phyloP scores from a whole-genome alignment of 108 stramenopile genomes.

The Pseudonitzschia multiseries region DNA sequence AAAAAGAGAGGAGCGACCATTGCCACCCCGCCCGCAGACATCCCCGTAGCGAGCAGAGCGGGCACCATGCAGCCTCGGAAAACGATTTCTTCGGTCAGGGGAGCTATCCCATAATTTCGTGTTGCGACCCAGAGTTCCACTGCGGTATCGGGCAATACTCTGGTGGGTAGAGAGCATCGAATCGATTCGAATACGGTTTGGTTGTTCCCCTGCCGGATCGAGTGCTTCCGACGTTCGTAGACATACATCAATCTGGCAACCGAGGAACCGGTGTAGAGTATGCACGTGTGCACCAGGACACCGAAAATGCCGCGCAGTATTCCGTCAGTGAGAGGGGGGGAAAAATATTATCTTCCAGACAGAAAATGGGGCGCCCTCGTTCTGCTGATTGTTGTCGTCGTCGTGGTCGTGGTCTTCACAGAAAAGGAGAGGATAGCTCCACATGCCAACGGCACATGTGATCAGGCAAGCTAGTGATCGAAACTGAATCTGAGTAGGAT shows the following conservation, averaged over 20 bases:
- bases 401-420: conserved; percentile 18
- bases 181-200: conserved; percentile 15
- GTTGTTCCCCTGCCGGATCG: conserved; percentile 12
- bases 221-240: conserved; percentile 15
- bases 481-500: conserved; percentile 64
- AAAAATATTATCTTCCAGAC: conserved; percentile 9
- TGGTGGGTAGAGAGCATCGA: conserved; percentile 20
- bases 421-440: conserved; percentile 55
- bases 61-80: conserved; percentile 78
- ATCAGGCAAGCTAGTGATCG: conserved; percentile 43
- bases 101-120: conserved; percentile 68
- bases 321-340: background rate
- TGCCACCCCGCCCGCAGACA: conserved; percentile 14
- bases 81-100: conserved; percentile 76
- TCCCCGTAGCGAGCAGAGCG: conserved; percentile 40
- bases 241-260: conserved; percentile 16
- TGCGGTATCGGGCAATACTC: conserved; percentile 17
- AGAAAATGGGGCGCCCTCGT: conserved; percentile 6
- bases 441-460: conserved; percentile 35
- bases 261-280: conserved; percentile 30
- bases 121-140: conserved; percentile 49
- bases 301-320: conserved; percentile 3
- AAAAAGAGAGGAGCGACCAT: conserved; percentile 79
- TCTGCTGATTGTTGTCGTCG: background rate
- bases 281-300: conserved; percentile 21